A percentile compares a stretch with the other conserved stretches of the same genome.
phyloP scores from a whole-genome alignment of 208 protist genomes.

The Leishmania lainsoni region DNA sequence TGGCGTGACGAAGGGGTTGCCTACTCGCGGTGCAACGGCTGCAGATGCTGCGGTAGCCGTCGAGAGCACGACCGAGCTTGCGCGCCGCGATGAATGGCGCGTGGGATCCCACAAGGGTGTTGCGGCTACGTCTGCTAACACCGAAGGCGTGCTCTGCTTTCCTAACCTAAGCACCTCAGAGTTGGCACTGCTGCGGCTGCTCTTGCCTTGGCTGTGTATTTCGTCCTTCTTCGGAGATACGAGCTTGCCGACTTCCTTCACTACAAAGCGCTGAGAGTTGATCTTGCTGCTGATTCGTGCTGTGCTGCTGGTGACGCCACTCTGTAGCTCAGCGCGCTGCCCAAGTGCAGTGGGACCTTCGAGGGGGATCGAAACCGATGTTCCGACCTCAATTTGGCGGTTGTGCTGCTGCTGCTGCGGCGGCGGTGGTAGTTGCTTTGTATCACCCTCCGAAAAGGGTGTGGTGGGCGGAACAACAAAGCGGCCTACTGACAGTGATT shows the following conservation, averaged over 20 bases:
- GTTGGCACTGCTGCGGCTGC: not conserved
- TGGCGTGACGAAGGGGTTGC: not conserved
- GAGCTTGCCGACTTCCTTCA: not conserved
- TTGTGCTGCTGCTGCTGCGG: not conserved
- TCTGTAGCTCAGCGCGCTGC: not conserved
- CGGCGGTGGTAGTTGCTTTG: not conserved
- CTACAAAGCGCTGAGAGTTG: slow-evolving; percentile 26
- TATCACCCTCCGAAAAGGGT: not conserved
- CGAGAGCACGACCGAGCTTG: not conserved
- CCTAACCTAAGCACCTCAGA: not conserved
- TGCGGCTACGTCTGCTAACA: not conserved
- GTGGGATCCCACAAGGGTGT: not conserved
- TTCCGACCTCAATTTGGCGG: not conserved
- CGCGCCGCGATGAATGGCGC: not conserved
- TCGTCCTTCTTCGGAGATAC: not conserved
- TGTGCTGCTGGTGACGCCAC: slow-evolving; percentile 1
- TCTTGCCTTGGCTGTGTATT: not conserved
- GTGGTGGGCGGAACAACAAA: slow-evolving; percentile 12
- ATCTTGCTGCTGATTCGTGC: not conserved
- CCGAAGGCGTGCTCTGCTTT: not conserved
- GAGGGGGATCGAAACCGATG: too few relatives aligned
- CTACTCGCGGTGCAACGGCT: not conserved
- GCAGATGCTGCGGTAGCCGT: not conserved
- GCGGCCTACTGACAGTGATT: not conserved
- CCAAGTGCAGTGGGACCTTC: not conserved